Evolutionary conservation across 1,139 yeast genomes (phyloP).

Genomic region (Lodderomyces parapsilosis): DNA sequence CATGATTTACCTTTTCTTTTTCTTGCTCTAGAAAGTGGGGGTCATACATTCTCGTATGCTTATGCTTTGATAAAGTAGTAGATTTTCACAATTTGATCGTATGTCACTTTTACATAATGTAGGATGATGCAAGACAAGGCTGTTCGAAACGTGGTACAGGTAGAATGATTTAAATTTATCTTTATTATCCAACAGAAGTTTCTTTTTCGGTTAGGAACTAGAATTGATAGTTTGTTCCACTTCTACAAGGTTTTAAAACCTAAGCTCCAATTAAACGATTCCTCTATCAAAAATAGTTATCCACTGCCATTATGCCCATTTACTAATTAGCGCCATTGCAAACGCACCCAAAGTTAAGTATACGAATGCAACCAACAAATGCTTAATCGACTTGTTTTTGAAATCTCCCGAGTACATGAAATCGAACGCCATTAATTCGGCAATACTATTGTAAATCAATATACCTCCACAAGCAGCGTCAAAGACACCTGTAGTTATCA

Average conservation of each 20-base stretch:
- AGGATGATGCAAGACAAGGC: background rate
- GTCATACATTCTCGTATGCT: too few species aligned
- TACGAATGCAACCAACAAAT: constrained; percentile 23
- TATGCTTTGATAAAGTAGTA: too few species aligned
- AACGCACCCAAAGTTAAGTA: constrained; percentile 34
- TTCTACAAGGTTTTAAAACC: too few species aligned
- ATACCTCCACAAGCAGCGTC: constrained; percentile 41
- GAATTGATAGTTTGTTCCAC: too few species aligned
- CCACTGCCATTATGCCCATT: constrained; percentile 34
- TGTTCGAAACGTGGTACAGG: too few species aligned
- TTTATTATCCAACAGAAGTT: too few species aligned
- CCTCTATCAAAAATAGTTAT: too few species aligned
- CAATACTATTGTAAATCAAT: constrained; percentile 36
- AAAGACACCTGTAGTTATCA: constrained; percentile 35
- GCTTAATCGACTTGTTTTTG: constrained; percentile 16
- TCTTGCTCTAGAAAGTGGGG: background rate
- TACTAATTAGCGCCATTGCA: constrained; percentile 41
- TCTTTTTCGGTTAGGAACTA: too few species aligned
- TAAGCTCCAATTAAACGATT: too few species aligned
- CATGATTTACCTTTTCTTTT: background rate
- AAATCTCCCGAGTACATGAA: constrained; percentile 31
- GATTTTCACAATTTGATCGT: too few species aligned
- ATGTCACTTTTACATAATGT: background rate
- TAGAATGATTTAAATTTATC: too few species aligned
- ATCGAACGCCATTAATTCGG: constrained; percentile 42